Conservation (phyloP, 1,139 yeast genomes). For the Debaryomyces psychrophilus region DNA sequence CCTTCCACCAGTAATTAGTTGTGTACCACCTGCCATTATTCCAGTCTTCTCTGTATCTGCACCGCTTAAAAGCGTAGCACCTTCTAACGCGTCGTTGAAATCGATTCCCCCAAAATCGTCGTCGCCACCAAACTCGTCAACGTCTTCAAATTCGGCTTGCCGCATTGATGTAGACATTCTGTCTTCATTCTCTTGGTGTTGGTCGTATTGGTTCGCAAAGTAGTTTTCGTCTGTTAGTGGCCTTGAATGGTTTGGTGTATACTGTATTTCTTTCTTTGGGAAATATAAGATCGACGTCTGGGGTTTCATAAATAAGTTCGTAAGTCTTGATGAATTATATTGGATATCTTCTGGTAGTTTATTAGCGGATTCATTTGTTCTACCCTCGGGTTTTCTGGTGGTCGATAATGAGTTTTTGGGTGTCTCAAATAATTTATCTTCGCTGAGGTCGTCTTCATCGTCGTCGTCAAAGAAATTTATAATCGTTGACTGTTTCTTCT, state of each 20-base stretch:
- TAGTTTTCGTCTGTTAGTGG: conserved; percentile 64
- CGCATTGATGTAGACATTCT: conserved; percentile 46
- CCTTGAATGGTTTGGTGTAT: conserved; percentile 13
- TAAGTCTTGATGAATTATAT: conserved; percentile 69
- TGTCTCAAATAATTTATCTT: conserved; percentile 55
- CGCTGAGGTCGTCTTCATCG: conserved; percentile 40
- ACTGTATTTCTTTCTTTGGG: conserved; percentile 19
- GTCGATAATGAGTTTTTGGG: conserved; percentile 38
- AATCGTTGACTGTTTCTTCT: conserved; percentile 36
- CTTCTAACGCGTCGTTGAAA: conserved; percentile 49
- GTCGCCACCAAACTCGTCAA: conserved; percentile 40
- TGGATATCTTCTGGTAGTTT: conserved; percentile 74
- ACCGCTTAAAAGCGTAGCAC: conserved; percentile 24
- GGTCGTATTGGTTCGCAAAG: conserved; percentile 71
- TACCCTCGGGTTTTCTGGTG: conserved; percentile 30
- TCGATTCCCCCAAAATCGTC: conserved; percentile 48
- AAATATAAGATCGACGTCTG: conserved; percentile 40
- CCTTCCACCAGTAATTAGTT: conserved; percentile 41
- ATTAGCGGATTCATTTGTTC: conserved; percentile 39
- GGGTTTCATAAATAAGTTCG: conserved; percentile 73
- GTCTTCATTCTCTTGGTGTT: conserved; percentile 38
- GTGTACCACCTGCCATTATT: conserved; percentile 26
- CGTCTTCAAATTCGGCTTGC: conserved; percentile 50
- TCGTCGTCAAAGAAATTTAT: conserved; percentile 55
- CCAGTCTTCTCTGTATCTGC: conserved; percentile 27